Conservation (phyloP, 768 basidiomycete genomes). For the Suillus discolor region DNA sequence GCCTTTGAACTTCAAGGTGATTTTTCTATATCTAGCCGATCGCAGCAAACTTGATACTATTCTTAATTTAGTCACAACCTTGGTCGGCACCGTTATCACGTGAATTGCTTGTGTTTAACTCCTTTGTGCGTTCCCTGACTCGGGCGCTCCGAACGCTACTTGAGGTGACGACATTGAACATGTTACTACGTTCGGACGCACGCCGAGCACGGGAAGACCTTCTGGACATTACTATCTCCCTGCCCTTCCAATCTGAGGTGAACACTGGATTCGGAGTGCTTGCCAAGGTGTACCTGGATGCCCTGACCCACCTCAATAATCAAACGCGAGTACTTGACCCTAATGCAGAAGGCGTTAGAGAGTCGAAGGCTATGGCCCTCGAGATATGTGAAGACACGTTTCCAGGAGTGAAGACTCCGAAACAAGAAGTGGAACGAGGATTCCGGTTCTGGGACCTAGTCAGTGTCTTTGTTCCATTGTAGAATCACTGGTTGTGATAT, state of each 20-base stretch:
- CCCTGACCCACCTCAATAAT: conserved; percentile 85
- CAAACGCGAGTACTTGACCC: conserved; percentile 76
- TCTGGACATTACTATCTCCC: conserved; percentile 86
- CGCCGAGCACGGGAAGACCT: conserved; percentile 86
- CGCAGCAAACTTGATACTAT: neutral
- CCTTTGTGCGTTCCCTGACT: conserved; percentile 90
- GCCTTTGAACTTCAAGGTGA: conserved; percentile 90
- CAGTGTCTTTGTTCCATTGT: conserved; percentile 39
- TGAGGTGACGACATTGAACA: conserved; percentile 90
- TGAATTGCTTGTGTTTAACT: conserved; percentile 97
- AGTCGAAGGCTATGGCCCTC: conserved; percentile 85
- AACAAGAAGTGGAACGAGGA: conserved; percentile 89
- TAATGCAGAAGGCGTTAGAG: conserved; percentile 75
- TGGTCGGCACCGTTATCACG: conserved; percentile 98
- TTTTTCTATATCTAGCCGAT: conserved; percentile 23
- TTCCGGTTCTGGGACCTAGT: conserved; percentile 99
- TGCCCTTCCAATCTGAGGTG: conserved; percentile 95
- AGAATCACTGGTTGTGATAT: conserved; percentile 13
- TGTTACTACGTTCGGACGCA: conserved; percentile 89
- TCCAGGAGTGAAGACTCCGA: conserved; percentile 85
- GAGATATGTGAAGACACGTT: conserved; percentile 95
- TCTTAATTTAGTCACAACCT: conserved; percentile 64
- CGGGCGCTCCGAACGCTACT: conserved; percentile 88
- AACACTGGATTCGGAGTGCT: conserved; percentile 98
- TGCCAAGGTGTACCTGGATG: conserved; percentile 95